Evolutionary conservation across 352 stramenopile genomes (phyloP), one percentile per base, ranked within the genome.

Genomic region (Phytophthora vignae): DNA sequence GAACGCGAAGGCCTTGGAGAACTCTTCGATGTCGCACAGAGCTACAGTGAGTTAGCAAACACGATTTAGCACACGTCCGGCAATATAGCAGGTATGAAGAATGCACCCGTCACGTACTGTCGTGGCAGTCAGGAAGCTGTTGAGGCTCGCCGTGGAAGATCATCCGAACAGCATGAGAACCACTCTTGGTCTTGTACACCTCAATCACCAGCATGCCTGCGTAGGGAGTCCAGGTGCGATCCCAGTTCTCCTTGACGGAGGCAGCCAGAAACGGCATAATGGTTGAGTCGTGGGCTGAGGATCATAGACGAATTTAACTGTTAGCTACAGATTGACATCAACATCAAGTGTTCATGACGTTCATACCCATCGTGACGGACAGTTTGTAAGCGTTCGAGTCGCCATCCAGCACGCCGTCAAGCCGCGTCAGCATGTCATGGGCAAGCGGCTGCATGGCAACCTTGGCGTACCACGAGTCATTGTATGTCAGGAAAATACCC

Each of bases 221-320:
- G 69, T 96, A 96, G 25, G 90, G 88, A 33, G 90, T 95, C 90
- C 90, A 96, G 31, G 81, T 90, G 64, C 86, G 83, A 52, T 94
- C 82, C 90, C 90, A 96, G 25, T 93, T 90, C 14, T 90, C 64
- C 38, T 86, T 88, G 48, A 88, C 77, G 31, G 91, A 77, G 11
- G 84, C 82, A 29, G 90, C 87, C 31, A 96, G 66, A 50, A 96
- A 87, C 15, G 90, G 90, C 88, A 96, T 96, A 68, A 96, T 83
- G 3, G 90, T 96, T 71, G 88, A 95, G 74, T 96, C 90, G 50
- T 96, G 90, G 19, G 69, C 65, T 84, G 52, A 12, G n/a, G 50
- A 27, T 56, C 21, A 67, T 44, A 21, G 22, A 63, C 17, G n/a
- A 50, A 50, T 21, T 19, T 12, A 19, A 21, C 15, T 50, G 21